Base-by-base conservation (phyloP, 768 basidiomycete genomes). In the Sporobolomyces roseus region DNA sequence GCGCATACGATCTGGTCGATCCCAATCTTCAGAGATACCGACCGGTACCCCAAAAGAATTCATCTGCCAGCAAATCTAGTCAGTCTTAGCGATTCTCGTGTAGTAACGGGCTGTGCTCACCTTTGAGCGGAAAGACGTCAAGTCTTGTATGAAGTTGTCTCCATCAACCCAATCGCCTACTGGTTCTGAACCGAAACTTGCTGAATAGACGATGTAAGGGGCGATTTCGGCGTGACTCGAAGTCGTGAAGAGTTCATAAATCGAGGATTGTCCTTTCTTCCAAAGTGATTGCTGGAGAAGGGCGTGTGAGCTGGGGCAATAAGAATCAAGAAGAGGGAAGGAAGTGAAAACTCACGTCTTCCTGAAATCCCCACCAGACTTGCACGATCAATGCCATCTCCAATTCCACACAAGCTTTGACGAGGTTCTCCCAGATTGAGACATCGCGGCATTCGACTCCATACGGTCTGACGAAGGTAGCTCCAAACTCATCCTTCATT, bases 21-120 rank as follows among this genome's bases (percentile, higher is more conserved):
- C 68, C 73, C 73, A 74, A 43, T 74, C 73, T 59, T 74, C 73
- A 3, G 55, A 61, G 14, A 74, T 74, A 4, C 66, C 65, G 25
- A 72, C 67, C 1, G 67, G 67, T n/a, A 72, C 46, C 0, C 65
- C 66, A n/a, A 30, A 70, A 30, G 52, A 59, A 17, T 59, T 63
- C 56, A 74, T 63, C 49, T 65, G 45, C 35, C 4, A 58, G 21
- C 21, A 7, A 9, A 36, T 41, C 17, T 41, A 9, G 17, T 17
- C 10, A 41, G 38, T 41, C 38, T 41, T 41, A 17, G 17, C 10
- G 9, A 9, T 41, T 41, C 38, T 41, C 38, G 38, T 41, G 38
- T 9, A 12, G 36, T 35, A 32, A 32, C 8, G 21, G 23, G 25
- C 16, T 13, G 38, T 9, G 21, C 49, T 51, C 25, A 51, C 61